These are phyloP conservation scores for Podila epicladia DNA, from an alignment of 192 early-diverging fungal genomes.

Conservation along the genomic window DNA sequence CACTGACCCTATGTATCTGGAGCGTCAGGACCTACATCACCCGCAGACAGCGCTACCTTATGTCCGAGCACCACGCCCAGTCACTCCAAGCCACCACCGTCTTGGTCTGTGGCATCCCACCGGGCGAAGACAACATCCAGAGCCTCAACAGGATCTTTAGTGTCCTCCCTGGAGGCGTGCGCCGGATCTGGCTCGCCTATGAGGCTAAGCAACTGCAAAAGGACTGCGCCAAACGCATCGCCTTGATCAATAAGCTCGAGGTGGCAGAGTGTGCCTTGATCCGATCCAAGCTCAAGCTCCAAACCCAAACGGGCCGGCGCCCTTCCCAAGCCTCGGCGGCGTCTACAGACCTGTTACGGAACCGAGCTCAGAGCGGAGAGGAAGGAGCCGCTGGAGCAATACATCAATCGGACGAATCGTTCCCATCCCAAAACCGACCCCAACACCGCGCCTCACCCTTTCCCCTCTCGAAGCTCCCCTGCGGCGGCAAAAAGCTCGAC, in stretches of 20 bases:
- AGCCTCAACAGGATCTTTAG: constrained; percentile 58
- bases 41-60: constrained; percentile 71
- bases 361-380: constrained; percentile 5
- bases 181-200: constrained; percentile 66
- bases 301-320: background rate
- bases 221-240: constrained; percentile 56
- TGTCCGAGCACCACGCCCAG: constrained; percentile 51
- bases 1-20: constrained; percentile 59
- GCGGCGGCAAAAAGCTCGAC: constrained; percentile 68
- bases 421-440: constrained; percentile 58
- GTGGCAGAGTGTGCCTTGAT: constrained; percentile 57
- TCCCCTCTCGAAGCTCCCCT: constrained; percentile 36
- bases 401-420: constrained; percentile 5
- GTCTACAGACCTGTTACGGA: constrained; percentile 6
- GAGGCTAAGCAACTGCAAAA: constrained; percentile 56
- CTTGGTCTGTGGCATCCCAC: constrained; percentile 71
- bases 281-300: constrained; percentile 17
- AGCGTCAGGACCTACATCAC: constrained; percentile 65
- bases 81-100: constrained; percentile 65
- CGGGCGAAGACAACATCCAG: constrained; percentile 53
- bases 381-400: constrained; percentile 1
- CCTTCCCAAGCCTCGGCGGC: constrained; percentile 2
- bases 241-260: constrained; percentile 59
- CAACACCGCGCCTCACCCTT: constrained; percentile 59
- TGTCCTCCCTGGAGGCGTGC: constrained; percentile 71